Percentiles rank a stretch among this genome's conserved stretches.
Conservation (phyloP, 345 rosid species). For the Brassica incana region DNA sequence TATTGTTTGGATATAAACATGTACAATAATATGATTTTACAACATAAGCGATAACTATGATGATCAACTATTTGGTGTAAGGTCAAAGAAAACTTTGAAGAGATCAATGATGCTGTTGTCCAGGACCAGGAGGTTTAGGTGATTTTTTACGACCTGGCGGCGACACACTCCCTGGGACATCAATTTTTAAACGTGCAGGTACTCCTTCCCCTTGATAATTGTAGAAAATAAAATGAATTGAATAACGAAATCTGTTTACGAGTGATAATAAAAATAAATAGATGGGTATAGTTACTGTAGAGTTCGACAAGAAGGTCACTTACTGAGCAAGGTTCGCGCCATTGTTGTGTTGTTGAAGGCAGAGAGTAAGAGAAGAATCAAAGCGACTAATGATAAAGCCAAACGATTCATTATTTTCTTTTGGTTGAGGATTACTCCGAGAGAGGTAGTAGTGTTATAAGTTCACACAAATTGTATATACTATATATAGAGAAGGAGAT, state of each 20-base stretch:
- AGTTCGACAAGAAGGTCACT: background rate
- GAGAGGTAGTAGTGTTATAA: background rate
- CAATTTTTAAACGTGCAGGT: background rate
- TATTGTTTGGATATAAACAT: no score
- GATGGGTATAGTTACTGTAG: no score
- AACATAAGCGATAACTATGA: no score
- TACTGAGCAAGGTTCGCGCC: background rate
- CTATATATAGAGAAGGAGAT: background rate
- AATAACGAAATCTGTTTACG: background rate
- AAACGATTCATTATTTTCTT: background rate
- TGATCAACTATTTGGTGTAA: no score
- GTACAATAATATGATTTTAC: no score
- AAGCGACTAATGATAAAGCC: background rate
- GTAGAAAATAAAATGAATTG: background rate
- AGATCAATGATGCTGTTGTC: background rate
- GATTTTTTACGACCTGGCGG: background rate
- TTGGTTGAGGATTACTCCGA: no score
- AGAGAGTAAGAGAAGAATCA: no score
- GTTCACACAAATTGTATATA: background rate
- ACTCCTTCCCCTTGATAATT: background rate
- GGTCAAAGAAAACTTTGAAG: background rate
- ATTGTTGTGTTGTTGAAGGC: background rate
- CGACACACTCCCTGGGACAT: background rate
- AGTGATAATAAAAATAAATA: background rate
- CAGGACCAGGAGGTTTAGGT: background rate